Evolutionary conservation across 768 basidiomycete species (phyloP), one percentile per base, ranked within the genome.

Genomic region (Boletus rufocinnamomeus): DNA sequence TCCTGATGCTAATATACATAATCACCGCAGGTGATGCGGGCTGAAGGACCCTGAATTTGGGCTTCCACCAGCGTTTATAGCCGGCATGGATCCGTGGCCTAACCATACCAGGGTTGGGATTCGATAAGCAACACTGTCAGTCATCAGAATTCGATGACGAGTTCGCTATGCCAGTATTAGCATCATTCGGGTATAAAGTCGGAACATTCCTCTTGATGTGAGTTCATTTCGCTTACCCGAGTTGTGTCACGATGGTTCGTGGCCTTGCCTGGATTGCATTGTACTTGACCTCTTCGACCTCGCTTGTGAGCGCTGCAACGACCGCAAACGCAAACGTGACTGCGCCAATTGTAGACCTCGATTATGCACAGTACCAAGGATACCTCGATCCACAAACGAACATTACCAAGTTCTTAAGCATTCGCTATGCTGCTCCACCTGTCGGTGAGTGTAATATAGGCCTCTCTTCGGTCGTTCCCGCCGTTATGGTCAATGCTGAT

Each of bases 401-500:
- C 34, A 54, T 64, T 5, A 66, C 70, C 1, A 59, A 38, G 47
- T 74, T 70, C 58, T 52, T 72, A 30, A 60, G 67, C 19, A 59
- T 74, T 44, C 75, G 82, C 10, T 84, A 79, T 67, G 82, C 83
- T 11, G 80, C 79, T n/a, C 70, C 80, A 28, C 82, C 83, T 3
- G 59, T 75, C 28, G 81, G 81, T 79, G 30, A 30, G 30, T 30
- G 9, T 30, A 30, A 30, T 30, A 9, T 9, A 28, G 30, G 9
- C 30, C 1, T 16, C 35, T n/a, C 14, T 41, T 17, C 7, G 3
- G 28, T 23, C 6, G 13, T 16, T 14, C 10, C 30, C 35, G 13
- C 16, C 13, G 1, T 11, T 27, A 2, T n/a, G n/a, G 44, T 21
- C 7, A 54, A 32, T 16, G 9, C 16, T 41, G n/a, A 43, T 37